These are phyloP conservation scores for Ceratocystis variospora DNA, from an alignment of 2,329 filamentous ascomycete species.

Conservation along the genomic window DNA sequence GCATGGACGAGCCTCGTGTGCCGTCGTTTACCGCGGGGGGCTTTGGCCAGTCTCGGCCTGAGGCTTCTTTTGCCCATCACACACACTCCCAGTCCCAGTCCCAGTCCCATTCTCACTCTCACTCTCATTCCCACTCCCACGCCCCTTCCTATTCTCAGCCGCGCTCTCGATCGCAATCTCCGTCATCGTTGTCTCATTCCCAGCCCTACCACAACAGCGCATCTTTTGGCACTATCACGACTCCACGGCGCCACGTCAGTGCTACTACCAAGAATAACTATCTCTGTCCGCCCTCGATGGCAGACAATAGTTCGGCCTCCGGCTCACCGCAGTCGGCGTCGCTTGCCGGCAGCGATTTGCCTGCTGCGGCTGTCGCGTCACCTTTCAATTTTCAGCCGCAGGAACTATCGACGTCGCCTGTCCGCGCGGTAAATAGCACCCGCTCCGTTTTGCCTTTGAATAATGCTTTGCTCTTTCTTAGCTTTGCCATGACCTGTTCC, in stretches of 20 bases:
- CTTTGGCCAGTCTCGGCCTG: conserved; percentile 11
- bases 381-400: conserved; percentile 95
- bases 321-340: neutral
- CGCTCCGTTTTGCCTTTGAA: neutral
- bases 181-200: neutral
- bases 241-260: neutral
- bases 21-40: conserved; percentile 6
- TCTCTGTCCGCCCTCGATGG: conserved; percentile 27
- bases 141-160: conserved; percentile 37
- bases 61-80: conserved; percentile 2
- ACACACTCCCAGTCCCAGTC: conserved; percentile 3
- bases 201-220: neutral
- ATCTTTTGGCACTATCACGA: neutral
- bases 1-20: conserved; percentile 9
- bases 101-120: neutral
- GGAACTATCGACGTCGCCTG: conserved; percentile 56
- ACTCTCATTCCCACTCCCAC: neutral
- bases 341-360: neutral
- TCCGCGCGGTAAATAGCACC: conserved; percentile 53
- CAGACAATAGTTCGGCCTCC: conserved; percentile 24
- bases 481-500: neutral
- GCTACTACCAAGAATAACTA: conserved; percentile 8
- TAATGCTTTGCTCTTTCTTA: neutral
- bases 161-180: conserved; percentile 28
- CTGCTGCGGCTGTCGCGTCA: conserved; percentile 28